Conservation (phyloP, 305 asterid genomes). For the Fraxinus platypoda region DNA sequence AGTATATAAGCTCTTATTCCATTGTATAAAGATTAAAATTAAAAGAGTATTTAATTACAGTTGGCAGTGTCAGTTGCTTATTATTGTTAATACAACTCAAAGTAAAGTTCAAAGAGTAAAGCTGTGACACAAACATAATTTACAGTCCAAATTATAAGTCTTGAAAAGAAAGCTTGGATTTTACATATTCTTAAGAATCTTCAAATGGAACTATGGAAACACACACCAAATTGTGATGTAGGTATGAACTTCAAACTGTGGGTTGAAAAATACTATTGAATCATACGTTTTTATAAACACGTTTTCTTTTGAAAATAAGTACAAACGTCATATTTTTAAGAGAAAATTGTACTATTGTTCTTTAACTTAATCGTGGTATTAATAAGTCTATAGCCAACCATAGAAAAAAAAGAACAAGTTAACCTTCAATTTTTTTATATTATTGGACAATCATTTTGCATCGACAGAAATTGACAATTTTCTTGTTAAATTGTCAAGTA, state of each 20-base stretch:
- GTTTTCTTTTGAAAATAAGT: no score
- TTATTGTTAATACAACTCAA: slow-evolving; percentile 26
- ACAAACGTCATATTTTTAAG: background rate
- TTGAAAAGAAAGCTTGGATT: background rate
- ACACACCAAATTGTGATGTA: background rate
- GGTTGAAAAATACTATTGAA: background rate
- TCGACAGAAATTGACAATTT: background rate
- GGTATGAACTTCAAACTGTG: background rate
- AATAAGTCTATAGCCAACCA: background rate
- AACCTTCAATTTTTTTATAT: background rate
- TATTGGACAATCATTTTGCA: background rate
- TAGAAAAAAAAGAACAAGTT: background rate
- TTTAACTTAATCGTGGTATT: background rate
- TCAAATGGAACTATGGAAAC: background rate
- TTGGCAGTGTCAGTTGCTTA: slow-evolving; percentile 65
- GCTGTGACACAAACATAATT: slow-evolving; percentile 11
- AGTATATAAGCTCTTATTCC: slow-evolving; percentile 44
- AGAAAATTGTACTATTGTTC: background rate
- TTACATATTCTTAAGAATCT: background rate
- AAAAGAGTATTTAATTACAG: slow-evolving; percentile 29
- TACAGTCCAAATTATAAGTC: background rate
- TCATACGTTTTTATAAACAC: background rate
- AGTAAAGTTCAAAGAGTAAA: slow-evolving; percentile 30
- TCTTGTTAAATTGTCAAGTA: background rate
- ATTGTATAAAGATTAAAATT: slow-evolving; percentile 43